Conservation (phyloP, 352 stramenopile species). For the Globisporangium paroecandrum region DNA sequence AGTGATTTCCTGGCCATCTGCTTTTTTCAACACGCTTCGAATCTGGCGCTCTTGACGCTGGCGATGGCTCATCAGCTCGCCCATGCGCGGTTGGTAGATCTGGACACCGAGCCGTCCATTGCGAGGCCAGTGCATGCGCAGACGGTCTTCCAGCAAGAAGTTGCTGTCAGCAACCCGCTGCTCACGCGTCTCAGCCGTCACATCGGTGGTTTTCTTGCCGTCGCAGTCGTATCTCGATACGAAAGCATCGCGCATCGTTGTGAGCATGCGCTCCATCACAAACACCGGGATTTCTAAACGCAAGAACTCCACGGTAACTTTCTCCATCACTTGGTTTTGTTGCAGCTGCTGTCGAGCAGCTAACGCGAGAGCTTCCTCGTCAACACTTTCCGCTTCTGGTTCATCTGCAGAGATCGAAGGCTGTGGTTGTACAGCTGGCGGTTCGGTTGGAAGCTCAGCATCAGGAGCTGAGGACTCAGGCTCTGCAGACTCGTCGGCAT, state of each 20-base stretch:
- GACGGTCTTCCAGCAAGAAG: constrained; percentile 72
- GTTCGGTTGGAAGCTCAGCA: background rate
- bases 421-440: background rate
- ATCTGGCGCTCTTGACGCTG: constrained; percentile 73
- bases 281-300: constrained; percentile 26
- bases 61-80: constrained; percentile 76
- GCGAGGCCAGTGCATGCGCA: constrained; percentile 88
- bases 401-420: background rate
- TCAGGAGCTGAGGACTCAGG: too few species aligned
- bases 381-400: background rate
- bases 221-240: constrained; percentile 42
- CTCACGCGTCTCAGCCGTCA: constrained; percentile 26
- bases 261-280: constrained; percentile 25
- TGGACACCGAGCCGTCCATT: constrained; percentile 82
- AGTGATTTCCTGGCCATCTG: constrained; percentile 39
- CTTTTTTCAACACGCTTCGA: constrained; percentile 49
- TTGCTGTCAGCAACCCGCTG: constrained; percentile 37
- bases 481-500: background rate
- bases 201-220: constrained; percentile 18
- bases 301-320: constrained; percentile 33
- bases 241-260: constrained; percentile 37
- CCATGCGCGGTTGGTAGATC: constrained; percentile 78
- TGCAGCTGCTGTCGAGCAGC: constrained; percentile 6
- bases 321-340: constrained; percentile 20
- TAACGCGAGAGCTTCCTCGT: background rate